These are phyloP conservation scores for Ogataea hybrid DNA, from an alignment of 1,139 yeast species.

Conservation along the genomic window DNA sequence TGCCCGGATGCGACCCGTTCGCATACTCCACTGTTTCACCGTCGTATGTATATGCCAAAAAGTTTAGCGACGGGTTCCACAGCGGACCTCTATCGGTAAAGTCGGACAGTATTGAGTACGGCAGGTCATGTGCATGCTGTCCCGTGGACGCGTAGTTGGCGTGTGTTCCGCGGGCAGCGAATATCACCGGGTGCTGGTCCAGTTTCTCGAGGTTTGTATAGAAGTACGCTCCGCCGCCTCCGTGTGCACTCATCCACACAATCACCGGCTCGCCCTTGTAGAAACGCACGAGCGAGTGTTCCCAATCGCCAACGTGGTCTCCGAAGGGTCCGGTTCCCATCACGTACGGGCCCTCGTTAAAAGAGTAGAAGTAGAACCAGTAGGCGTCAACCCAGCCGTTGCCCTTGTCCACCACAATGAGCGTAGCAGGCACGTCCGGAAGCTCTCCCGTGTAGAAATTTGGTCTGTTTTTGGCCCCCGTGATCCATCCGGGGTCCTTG, in stretches of 20 bases:
- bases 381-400: too few relatives aligned
- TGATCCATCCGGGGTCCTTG: too few relatives aligned
- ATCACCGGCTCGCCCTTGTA: too few relatives aligned
- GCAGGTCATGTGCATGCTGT: slow-evolving; percentile 92
- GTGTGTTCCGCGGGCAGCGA: slow-evolving; percentile 94
- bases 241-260: slow-evolving; percentile 99
- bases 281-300: too few relatives aligned
- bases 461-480: too few relatives aligned
- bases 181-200: slow-evolving; percentile 67
- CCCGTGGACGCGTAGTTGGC: slow-evolving; percentile 97
- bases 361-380: too few relatives aligned
- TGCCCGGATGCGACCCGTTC: slow-evolving; percentile 45
- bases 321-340: too few relatives aligned
- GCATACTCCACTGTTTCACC: slow-evolving; percentile 47
- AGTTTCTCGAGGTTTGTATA: slow-evolving; percentile 74
- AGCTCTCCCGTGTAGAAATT: too few relatives aligned
- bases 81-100: slow-evolving; percentile 93
- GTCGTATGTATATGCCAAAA: slow-evolving; percentile 75
- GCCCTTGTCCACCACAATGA: too few relatives aligned
- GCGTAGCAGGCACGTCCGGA: too few relatives aligned
- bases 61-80: slow-evolving; percentile 89
- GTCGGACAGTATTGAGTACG: slow-evolving; percentile 85
- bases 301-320: too few relatives aligned
- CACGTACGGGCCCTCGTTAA: too few relatives aligned
- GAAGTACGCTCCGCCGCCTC: slow-evolving; percentile 90